Conservation (phyloP, 2,329 filamentous ascomycete genomes). For the Amphichorda felina region DNA sequence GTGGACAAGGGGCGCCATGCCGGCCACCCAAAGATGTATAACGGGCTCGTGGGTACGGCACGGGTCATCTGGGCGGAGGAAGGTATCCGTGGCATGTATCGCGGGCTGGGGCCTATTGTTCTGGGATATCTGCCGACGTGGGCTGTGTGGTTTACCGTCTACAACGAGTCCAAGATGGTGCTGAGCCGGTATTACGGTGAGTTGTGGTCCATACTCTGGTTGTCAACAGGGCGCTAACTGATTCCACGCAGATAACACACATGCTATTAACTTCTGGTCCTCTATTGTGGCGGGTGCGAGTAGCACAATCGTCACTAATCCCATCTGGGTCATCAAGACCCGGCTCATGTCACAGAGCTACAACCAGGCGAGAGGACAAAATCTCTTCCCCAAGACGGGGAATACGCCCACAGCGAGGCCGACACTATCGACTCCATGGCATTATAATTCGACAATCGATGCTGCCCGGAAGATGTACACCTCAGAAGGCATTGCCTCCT, state of each 20-base stretch:
- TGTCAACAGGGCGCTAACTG: background rate
- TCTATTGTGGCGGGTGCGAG: conserved; percentile 84
- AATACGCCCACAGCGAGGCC: conserved; percentile 44
- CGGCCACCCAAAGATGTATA: conserved; percentile 55
- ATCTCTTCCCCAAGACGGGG: conserved; percentile 31
- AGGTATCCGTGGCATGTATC: conserved; percentile 81
- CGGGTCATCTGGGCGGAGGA: conserved; percentile 79
- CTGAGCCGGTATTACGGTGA: conserved; percentile 56
- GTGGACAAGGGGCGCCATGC: conserved; percentile 35
- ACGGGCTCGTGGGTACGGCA: conserved; percentile 78
- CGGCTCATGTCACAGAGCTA: conserved; percentile 88
- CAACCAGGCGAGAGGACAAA: conserved; percentile 23
- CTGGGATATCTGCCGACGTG: conserved; percentile 93
- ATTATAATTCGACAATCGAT: conserved; percentile 82
- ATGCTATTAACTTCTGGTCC: conserved; percentile 74
- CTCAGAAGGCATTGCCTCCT: conserved; percentile 76
- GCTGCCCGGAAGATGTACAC: conserved; percentile 94
- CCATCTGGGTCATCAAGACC: conserved; percentile 99
- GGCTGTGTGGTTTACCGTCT: conserved; percentile 96
- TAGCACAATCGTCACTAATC: conserved; percentile 90
- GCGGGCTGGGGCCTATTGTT: conserved; percentile 87
- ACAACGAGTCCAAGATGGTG: conserved; percentile 75
- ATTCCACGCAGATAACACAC: conserved; percentile 51
- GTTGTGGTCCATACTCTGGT: conserved; percentile 4
- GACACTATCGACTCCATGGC: conserved; percentile 61